Evolutionary conservation across 306 rosid species (phyloP).

Genomic region (Adenanthera pavonina): DNA sequence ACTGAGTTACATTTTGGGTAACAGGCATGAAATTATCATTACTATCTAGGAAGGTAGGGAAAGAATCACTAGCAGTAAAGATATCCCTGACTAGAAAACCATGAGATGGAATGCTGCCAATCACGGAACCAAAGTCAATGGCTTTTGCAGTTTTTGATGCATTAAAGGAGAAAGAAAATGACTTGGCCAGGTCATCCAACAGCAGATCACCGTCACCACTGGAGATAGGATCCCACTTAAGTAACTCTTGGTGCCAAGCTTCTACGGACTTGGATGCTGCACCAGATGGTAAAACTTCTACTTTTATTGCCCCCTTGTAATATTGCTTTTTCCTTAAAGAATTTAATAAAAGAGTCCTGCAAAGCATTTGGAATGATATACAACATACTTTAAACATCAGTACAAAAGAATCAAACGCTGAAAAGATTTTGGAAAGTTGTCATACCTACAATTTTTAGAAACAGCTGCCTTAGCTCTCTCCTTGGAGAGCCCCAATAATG

Average conservation of each 20-base stretch:
- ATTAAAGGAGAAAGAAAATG: conserved; percentile 55
- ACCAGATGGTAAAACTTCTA: conserved; percentile 64
- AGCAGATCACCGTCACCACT: conserved; percentile 85
- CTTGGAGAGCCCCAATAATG: conserved; percentile 73
- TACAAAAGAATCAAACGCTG: conserved; percentile 5
- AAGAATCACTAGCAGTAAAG: conserved; percentile 47
- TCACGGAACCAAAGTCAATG: conserved; percentile 64
- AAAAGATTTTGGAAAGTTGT: conserved; percentile 29
- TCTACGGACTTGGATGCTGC: conserved; percentile 51
- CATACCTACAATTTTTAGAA: conserved; percentile 90
- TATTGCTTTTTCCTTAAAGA: conserved; percentile 76
- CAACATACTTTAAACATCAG: conserved; percentile 22
- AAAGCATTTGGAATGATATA: conserved; percentile 31
- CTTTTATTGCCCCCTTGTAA: conserved; percentile 74
- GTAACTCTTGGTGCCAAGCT: conserved; percentile 55
- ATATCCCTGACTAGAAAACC: conserved; percentile 71
- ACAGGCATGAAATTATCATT: conserved; percentile 28
- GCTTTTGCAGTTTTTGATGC: conserved; percentile 63
- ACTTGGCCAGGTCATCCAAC: conserved; percentile 68
- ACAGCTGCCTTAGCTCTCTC: conserved; percentile 82
- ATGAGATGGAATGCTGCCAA: conserved; percentile 61
- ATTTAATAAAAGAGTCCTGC: conserved; percentile 74
- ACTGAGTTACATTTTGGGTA: conserved; percentile 36
- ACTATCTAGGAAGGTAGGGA: conserved; percentile 37
- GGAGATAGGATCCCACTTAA: conserved; percentile 84